Evolutionary conservation across 305 asterid genomes (phyloP).

Genomic region (Solanum hybrid): DNA sequence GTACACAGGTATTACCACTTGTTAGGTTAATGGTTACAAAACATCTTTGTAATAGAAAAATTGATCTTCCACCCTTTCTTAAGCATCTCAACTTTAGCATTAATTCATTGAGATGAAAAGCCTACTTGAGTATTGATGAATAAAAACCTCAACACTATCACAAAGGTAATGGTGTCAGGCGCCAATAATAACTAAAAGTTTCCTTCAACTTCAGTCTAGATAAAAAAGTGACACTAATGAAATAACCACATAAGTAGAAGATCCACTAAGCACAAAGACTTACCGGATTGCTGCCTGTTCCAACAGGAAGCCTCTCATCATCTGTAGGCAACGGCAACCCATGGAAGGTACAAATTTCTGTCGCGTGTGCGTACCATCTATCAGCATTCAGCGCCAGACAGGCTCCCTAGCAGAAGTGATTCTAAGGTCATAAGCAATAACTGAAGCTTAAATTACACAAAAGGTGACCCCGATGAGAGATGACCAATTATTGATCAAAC

Average conservation of each 20-base stretch:
- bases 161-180: background rate
- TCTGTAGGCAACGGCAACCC: conserved; percentile 51
- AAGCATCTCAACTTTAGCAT: background rate
- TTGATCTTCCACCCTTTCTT: background rate
- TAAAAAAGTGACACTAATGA: background rate
- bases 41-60: background rate
- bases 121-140: background rate
- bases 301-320: conserved; percentile 94
- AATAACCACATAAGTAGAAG: background rate
- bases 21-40: background rate
- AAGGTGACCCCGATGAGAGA: background rate
- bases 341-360: conserved; percentile 65
- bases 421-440: conserved; percentile 12
- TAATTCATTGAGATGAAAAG: background rate
- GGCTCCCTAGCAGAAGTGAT: conserved; percentile 56
- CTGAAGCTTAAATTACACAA: conserved; percentile 13
- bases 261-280: conserved; percentile 23
- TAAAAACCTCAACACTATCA: background rate
- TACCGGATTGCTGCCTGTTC: conserved; percentile 98
- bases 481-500: background rate
- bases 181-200: background rate
- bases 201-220: background rate
- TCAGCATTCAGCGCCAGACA: conserved; percentile 84
- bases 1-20: conserved; percentile 8
- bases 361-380: conserved; percentile 56